Percentiles rank a stretch among this genome's conserved stretches.
Conservation (phyloP, 2,329 filamentous ascomycete species). For the Monosporascus sp. region DNA sequence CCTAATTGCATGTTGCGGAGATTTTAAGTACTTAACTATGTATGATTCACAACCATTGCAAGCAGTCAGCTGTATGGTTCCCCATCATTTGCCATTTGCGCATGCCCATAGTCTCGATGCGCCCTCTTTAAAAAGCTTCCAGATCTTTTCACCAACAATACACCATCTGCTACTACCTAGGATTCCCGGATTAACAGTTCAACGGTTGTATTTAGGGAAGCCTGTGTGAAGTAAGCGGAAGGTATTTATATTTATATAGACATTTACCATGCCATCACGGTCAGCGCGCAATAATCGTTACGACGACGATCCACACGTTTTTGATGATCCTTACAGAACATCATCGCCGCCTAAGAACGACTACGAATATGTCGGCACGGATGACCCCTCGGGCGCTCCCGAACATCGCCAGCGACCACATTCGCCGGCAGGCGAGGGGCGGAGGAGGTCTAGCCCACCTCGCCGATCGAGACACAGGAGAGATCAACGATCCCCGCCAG, state of each 20-base stretch:
- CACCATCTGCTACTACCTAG: no score
- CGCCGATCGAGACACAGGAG: slow-evolving; percentile 13
- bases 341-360: slow-evolving; percentile 13
- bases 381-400: slow-evolving; percentile 14
- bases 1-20: slow-evolving; percentile 4
- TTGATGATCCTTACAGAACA: slow-evolving; percentile 22
- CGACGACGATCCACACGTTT: slow-evolving; percentile 25
- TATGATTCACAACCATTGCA: not conserved
- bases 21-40: slow-evolving; percentile 5
- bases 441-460: slow-evolving; percentile 16
- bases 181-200: no score
- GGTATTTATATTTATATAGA: not conserved
- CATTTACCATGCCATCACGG: slow-evolving; percentile 17
- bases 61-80: no score
- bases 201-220: no score
- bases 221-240: no score
- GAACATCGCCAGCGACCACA: slow-evolving; percentile 9
- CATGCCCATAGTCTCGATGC: no score
- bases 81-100: no score
- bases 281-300: slow-evolving; percentile 17
- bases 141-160: not conserved
- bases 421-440: slow-evolving; percentile 11
- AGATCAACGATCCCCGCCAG: slow-evolving; percentile 4
- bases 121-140: not conserved
- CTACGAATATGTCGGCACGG: slow-evolving; percentile 26